Base-by-base conservation (phyloP, 257 asterid genomes). In the Lycium ferocissimum region DNA sequence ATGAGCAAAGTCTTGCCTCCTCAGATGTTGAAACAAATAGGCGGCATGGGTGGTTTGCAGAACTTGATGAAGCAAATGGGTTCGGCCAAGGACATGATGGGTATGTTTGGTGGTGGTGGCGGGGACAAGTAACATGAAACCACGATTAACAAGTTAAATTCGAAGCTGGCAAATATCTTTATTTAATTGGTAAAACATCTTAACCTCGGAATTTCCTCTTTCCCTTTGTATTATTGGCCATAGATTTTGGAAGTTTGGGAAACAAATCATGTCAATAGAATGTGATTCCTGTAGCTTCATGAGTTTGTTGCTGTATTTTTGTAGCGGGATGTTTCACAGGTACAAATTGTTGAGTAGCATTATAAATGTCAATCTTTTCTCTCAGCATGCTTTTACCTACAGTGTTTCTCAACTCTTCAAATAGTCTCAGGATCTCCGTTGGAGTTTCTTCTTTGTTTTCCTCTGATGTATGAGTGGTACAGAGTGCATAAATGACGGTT, bases 1-100 rank as follows among this genome's bases (percentile, higher is more conserved):
- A 95, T 97, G 97, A 91, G 99, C 90, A 94, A 92, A 92, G 98
- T 92, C 40, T 92, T 97, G 17, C 98, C 99, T 0, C 99, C 99
- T 1, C 96, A 94, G 89, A 94, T 97, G 98, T 87, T 97, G 84
- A 97, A 93, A 91, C 98, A 94, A 87, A 92, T 97, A 37, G 99
- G 98, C 2, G 98, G 98, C 7, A 93, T 94, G 98, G 98, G 98
- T 56, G 99, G 98, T 54, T 86, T 97, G 87, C 97, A 95, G 71
- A 94, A 76, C 91, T 86, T 97, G 93, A 95, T 97, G 99, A 97
- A 95, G 93, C 98, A 94, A 88, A 89, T 93, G 85, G 80, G 85
- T 38, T 87, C 93, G 35, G 82, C 93, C 1, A 94, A 93, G 92
- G 98, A 94, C 85, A 95, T 93, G 98, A 95, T 94, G 99, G 72